Evolutionary conservation across 2,329 filamentous ascomycete species (phyloP), one percentile per base, ranked within the genome.

Genomic region (Fusarium cyanostomum): DNA sequence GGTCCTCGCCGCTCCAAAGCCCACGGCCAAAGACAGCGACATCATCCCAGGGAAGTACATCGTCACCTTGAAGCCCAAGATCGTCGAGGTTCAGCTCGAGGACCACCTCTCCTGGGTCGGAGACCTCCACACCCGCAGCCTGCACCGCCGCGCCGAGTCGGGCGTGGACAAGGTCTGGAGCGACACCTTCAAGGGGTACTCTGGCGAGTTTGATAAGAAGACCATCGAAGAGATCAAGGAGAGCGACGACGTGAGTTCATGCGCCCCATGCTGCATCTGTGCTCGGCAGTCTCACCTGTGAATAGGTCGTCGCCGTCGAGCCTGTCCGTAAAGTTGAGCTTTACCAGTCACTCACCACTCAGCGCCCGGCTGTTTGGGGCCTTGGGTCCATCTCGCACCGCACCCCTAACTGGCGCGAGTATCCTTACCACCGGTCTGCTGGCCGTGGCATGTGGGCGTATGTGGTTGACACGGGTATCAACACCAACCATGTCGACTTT

Each of bases 391-490:
- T 84, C 59, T 84, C 82, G 8, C 76, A 78, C 70, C 67, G 72
- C 15, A 74, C 67, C 15, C 65, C 72, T 16, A 73, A 73, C 30
- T 72, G 64, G 8, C 73, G 49, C 11, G 67, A 72, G 43, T 83
- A 82, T 63, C 59, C 72, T 26, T 82, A 82, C 68, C 78, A 82
- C 58, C 55, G 65, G 8, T 74, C 68, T 16, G 78, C 79, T 18
- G 81, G 81, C 12, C 52, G 69, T 12, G 76, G 72, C 28, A 79
- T 74, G 48, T 85, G 78, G 58, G 75, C 80, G 44, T 87, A 86
- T 69, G 73, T 87, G 48, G 73, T 87, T 52, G 85, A 87, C 70
- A 85, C 81, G 0, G 84, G 85, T 33, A 80, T 87, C 49, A 76
- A 78, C 37, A 77, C 73, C 16, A 54, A 69, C 6, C 84, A 87